Conservation (phyloP, 768 basidiomycete genomes). For the Amylocystis lapponica region DNA sequence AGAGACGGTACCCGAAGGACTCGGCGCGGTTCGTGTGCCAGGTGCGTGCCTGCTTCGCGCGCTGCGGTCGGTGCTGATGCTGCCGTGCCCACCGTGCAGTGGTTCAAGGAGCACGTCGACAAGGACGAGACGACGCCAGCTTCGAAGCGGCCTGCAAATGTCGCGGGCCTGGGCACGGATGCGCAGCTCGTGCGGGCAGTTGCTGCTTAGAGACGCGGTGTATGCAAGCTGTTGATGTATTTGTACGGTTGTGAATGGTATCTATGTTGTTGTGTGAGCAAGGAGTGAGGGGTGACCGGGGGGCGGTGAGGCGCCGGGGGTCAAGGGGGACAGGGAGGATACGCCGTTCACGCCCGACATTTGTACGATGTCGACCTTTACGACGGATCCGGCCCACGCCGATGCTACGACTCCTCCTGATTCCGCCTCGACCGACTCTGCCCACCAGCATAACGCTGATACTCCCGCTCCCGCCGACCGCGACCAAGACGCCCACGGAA, state of each 20-base stretch:
- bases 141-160: slow-evolving; percentile 1
- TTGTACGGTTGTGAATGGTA: background rate
- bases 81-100: slow-evolving; percentile 9
- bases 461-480: slow-evolving; percentile 18
- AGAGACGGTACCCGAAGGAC: slow-evolving; percentile 59
- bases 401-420: slow-evolving; percentile 17
- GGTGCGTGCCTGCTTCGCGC: slow-evolving; percentile 24
- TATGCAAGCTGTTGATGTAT: background rate
- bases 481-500: slow-evolving; percentile 30
- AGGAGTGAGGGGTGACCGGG: background rate
- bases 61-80: no score
- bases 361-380: slow-evolving; percentile 16
- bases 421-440: slow-evolving; percentile 13
- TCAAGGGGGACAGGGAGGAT: background rate
- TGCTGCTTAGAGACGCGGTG: background rate
- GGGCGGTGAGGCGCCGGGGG: background rate
- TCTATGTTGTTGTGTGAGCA: background rate
- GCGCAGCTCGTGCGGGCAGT: slow-evolving; percentile 2
- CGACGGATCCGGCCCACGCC: slow-evolving; percentile 25
- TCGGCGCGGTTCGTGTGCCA: slow-evolving; percentile 53
- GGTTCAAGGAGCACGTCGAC: slow-evolving; percentile 28
- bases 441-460: slow-evolving; percentile 12
- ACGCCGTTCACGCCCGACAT: slow-evolving; percentile 18
- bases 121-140: slow-evolving; percentile 4
- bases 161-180: slow-evolving; percentile 1